Conservation (phyloP, 495 filamentous ascomycete genomes). For the Penicillium flavigenum region DNA sequence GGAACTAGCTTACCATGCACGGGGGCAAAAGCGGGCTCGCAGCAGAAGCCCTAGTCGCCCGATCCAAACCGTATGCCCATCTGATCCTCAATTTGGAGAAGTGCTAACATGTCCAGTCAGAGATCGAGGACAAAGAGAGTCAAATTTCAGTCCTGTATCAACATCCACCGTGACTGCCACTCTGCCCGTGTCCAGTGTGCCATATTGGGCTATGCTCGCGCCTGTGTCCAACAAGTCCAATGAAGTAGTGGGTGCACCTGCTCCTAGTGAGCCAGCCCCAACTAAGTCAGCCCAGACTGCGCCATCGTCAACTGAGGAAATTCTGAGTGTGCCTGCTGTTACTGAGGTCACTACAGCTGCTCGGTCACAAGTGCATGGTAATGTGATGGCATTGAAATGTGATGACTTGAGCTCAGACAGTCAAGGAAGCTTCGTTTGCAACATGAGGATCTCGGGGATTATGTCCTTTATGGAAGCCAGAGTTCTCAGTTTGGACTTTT, state of each 20-base stretch:
- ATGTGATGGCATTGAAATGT: neutral
- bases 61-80: neutral
- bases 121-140: no score
- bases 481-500: neutral
- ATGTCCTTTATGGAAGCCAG: neutral
- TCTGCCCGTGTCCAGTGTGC: neutral
- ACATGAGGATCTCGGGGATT: neutral
- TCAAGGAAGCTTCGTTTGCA: neutral
- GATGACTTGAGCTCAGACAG: no score
- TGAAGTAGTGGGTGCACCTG: neutral
- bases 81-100: neutral
- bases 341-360: neutral
- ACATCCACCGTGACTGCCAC: neutral
- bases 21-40: neutral
- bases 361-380: neutral
- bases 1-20: no score
- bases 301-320: neutral
- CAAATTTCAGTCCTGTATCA: no score
- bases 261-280: neutral
- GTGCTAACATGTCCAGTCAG: no score
- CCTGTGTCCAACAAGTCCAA: neutral
- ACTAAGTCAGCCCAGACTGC: neutral
- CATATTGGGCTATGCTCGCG: neutral
- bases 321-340: neutral
- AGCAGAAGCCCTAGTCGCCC: neutral